phyloP scores from a whole-genome alignment of 352 stramenopile genomes.

The Thalassiosira sp. region DNA sequence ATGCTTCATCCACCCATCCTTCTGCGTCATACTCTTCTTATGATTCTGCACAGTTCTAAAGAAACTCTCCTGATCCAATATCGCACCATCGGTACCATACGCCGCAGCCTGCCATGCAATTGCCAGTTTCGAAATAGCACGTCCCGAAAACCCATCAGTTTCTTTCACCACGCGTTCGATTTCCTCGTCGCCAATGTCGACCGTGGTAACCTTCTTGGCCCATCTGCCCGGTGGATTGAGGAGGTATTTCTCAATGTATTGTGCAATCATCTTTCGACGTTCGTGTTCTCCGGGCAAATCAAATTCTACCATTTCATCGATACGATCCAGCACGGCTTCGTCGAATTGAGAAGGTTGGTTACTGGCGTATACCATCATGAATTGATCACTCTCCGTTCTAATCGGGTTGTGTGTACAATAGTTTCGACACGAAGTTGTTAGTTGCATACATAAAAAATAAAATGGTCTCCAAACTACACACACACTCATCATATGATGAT shows the following conservation, averaged over 20 bases:
- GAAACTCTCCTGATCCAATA: slow-evolving; percentile 92
- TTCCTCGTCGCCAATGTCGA: slow-evolving; percentile 89
- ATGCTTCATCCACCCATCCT: slow-evolving; percentile 88
- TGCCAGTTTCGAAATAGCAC: slow-evolving; percentile 98
- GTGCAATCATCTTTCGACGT: slow-evolving; percentile 94
- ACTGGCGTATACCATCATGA: slow-evolving; percentile 99
- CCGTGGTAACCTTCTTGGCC: slow-evolving; percentile 73
- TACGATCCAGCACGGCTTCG: slow-evolving; percentile 98
- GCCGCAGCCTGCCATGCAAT: slow-evolving; percentile 98
- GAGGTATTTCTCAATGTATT: slow-evolving; percentile 98
- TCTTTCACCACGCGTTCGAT: slow-evolving; percentile 90
- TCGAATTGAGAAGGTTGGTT: slow-evolving; percentile 99
- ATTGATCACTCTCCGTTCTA: slow-evolving; percentile 94
- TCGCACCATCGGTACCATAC: slow-evolving; percentile 93
- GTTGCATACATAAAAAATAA: not conserved
- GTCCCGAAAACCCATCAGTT: slow-evolving; percentile 97
- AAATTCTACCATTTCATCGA: slow-evolving; percentile 99
- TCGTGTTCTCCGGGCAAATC: slow-evolving; percentile 91
- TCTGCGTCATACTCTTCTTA: slow-evolving; percentile 90
- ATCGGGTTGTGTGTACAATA: not conserved
- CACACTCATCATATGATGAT: no score
- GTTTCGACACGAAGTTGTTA: not conserved
- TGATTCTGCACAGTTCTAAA: slow-evolving; percentile 92
- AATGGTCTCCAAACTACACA: not conserved
- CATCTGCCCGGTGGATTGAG: slow-evolving; percentile 86